These are phyloP conservation scores for Fomitopsis palustris DNA, from an alignment of 1,284 basidiomycete genomes.

Conservation along the genomic window DNA sequence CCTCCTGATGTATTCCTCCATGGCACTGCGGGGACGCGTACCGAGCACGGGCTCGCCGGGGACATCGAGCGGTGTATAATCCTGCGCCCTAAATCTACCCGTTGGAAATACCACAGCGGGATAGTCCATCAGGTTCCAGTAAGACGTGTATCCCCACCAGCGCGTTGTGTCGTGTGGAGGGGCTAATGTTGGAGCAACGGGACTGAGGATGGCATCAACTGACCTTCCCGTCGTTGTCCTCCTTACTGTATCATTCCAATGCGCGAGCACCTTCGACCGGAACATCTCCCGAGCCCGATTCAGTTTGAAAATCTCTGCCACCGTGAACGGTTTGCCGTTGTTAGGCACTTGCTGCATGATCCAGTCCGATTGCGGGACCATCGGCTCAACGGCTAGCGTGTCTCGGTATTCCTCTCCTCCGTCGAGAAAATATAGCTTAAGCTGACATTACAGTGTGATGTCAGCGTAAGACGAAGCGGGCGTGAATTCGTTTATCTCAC, in stretches of 20 bases:
- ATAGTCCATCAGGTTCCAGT: slow-evolving; percentile 58
- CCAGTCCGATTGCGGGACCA: slow-evolving; percentile 46
- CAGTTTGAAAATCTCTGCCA: slow-evolving; percentile 39
- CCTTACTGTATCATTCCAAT: slow-evolving; percentile 49
- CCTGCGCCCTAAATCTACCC: slow-evolving; percentile 26
- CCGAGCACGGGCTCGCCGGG: slow-evolving; percentile 15
- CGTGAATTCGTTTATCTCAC: slow-evolving; percentile 28
- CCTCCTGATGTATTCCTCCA: slow-evolving; percentile 34
- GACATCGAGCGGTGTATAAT: slow-evolving; percentile 15
- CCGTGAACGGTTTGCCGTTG: slow-evolving; percentile 32
- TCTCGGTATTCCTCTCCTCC: slow-evolving; percentile 44
- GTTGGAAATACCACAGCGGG: slow-evolving; percentile 52
- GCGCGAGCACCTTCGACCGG: slow-evolving; percentile 38
- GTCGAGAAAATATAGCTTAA: slow-evolving; percentile 47
- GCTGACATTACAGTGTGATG: slow-evolving; percentile 22
- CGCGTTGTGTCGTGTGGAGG: slow-evolving; percentile 47
- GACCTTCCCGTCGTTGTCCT: slow-evolving; percentile 45
- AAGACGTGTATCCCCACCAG: slow-evolving; percentile 51
- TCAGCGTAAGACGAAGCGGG: slow-evolving; percentile 9
- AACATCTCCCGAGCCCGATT: slow-evolving; percentile 44
- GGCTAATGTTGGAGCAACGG: slow-evolving; percentile 49
- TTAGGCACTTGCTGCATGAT: slow-evolving; percentile 39
- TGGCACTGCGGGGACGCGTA: slow-evolving; percentile 34
- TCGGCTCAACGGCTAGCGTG: slow-evolving; percentile 35
- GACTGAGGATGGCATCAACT: slow-evolving; percentile 53